Conservation (phyloP, 768 basidiomycete species). For the Lactarius evosmus region DNA sequence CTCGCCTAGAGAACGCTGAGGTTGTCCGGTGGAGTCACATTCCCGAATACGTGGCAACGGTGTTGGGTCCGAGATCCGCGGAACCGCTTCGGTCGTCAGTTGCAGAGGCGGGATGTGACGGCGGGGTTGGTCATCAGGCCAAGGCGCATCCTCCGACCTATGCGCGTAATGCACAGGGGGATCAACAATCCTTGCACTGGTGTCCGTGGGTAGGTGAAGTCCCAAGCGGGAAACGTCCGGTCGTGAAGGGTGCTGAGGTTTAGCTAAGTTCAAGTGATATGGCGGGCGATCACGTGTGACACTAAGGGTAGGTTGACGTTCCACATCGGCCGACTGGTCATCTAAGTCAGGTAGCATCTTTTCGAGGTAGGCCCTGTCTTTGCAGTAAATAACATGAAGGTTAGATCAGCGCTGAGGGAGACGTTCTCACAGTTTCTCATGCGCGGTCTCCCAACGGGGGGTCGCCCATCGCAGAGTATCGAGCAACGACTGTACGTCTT, state of each 20-base stretch:
- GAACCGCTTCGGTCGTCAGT: background rate
- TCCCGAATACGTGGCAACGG: slow-evolving; percentile 8
- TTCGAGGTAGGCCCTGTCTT: slow-evolving; percentile 18
- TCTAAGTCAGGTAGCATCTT: slow-evolving; percentile 18
- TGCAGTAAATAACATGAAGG: background rate
- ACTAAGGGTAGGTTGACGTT: background rate
- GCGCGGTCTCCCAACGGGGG: slow-evolving; percentile 26
- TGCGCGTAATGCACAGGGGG: slow-evolving; percentile 5
- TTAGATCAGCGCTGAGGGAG: background rate
- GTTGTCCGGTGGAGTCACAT: background rate
- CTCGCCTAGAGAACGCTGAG: background rate
- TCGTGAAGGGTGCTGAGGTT: slow-evolving; percentile 11
- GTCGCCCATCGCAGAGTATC: slow-evolving; percentile 24
- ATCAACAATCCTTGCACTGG: background rate
- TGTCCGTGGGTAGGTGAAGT: background rate
- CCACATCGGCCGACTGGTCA: slow-evolving; percentile 5
- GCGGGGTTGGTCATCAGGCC: slow-evolving; percentile 4
- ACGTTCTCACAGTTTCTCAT: slow-evolving; percentile 18
- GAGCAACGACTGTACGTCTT: slow-evolving; percentile 19
- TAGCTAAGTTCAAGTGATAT: background rate
- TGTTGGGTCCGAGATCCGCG: slow-evolving; percentile 4
- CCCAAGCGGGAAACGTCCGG: background rate
- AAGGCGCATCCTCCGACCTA: slow-evolving; percentile 3
- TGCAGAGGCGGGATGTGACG: slow-evolving; percentile 9
- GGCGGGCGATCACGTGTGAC: background rate